A percentile compares a stretch with the other conserved stretches of the same genome.
Conservation (phyloP, 768 basidiomycete genomes). For the Mycena galopus region DNA sequence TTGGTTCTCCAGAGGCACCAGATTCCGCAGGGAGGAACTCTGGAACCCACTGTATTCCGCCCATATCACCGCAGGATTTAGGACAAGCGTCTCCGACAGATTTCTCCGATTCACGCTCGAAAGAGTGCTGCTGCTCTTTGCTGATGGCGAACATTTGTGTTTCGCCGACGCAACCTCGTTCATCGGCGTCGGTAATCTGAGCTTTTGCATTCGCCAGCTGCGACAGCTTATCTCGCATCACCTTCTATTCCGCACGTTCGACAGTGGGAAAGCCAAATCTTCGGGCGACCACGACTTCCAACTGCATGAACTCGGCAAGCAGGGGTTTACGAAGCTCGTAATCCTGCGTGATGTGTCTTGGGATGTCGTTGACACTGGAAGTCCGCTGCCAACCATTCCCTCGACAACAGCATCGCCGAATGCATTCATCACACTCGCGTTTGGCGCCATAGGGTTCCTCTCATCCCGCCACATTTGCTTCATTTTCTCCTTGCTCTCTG, state of each 20-base stretch:
- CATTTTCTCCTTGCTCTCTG: slow-evolving; percentile 9
- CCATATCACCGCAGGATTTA: not conserved
- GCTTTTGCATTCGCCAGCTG: slow-evolving; percentile 17
- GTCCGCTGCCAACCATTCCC: too few relatives aligned
- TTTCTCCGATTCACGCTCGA: not conserved
- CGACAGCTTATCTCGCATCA: slow-evolving; percentile 16
- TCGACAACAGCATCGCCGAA: too few relatives aligned
- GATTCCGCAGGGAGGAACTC: not conserved
- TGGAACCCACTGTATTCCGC: slow-evolving; percentile 7
- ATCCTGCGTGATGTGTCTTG: slow-evolving; percentile 9
- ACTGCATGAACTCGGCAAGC: slow-evolving; percentile 14
- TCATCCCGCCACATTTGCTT: slow-evolving; percentile 5
- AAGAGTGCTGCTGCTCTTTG: not conserved
- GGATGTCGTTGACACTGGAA: slow-evolving; percentile 1
- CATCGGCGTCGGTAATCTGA: slow-evolving; percentile 15
- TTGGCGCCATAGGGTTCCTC: slow-evolving; percentile 1
- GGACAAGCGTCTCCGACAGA: not conserved
- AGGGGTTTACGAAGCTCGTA: slow-evolving; percentile 18
- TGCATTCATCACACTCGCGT: not conserved
- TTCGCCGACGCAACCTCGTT: slow-evolving; percentile 4
- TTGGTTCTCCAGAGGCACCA: not conserved
- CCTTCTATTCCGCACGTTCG: not conserved
- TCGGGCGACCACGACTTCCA: not conserved
- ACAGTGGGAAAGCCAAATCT: not conserved
- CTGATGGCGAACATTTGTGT: slow-evolving; percentile 6